These are phyloP conservation scores for Xylaria sp. DNA, from an alignment of 2,329 filamentous ascomycete genomes.

Conservation along the genomic window DNA sequence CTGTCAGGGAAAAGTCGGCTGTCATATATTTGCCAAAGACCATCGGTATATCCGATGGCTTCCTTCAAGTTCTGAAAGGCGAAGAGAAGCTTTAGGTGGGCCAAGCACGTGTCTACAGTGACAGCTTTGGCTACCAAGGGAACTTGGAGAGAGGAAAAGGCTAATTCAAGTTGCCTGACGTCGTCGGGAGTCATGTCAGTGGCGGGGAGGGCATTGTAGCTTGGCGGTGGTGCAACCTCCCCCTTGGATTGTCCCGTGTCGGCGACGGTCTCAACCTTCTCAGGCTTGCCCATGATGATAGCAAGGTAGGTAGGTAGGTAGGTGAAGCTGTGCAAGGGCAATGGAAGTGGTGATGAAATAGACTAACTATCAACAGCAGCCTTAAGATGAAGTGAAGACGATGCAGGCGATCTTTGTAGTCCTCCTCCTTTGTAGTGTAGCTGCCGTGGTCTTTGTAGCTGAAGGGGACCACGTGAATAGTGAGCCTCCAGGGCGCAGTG, in stretches of 20 bases:
- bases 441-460: neutral
- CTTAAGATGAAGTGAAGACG: neutral
- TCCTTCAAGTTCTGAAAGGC: slow-evolving; percentile 75
- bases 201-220: slow-evolving; percentile 30
- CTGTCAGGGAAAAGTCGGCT: slow-evolving; percentile 48
- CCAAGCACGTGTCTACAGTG: slow-evolving; percentile 68
- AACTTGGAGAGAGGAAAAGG: slow-evolving; percentile 54
- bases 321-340: neutral
- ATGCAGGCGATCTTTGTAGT: slow-evolving; percentile 10
- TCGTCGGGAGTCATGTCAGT: slow-evolving; percentile 32
- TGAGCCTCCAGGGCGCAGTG: slow-evolving; percentile 2
- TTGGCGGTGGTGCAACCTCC: slow-evolving; percentile 37
- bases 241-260: slow-evolving; percentile 3
- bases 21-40: slow-evolving; percentile 72
- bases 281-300: slow-evolving; percentile 23
- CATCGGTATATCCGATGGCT: slow-evolving; percentile 71
- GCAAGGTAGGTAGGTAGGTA: neutral
- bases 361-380: neutral
- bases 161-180: slow-evolving; percentile 41
- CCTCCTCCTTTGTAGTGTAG: neutral
- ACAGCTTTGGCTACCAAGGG: slow-evolving; percentile 49
- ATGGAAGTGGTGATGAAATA: neutral
- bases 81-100: slow-evolving; percentile 78
- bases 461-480: neutral
- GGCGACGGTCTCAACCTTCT: slow-evolving; percentile 3